Base-by-base conservation (phyloP, 2,329 filamentous ascomycete genomes). In the Thelonectria rubi region DNA sequence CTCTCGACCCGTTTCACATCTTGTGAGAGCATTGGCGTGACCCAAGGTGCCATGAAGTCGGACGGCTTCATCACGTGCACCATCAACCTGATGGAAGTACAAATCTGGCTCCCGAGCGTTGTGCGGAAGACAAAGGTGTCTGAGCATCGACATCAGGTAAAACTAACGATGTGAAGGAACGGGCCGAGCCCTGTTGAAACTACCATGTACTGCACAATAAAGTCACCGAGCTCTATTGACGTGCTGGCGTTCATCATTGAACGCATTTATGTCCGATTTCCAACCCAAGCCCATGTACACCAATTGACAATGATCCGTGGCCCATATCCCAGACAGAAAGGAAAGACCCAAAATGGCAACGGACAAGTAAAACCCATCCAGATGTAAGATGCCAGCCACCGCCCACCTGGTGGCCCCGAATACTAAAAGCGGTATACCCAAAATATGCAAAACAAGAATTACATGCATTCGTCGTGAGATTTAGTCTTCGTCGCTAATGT, bases 401-500 rank as follows among this genome's bases (percentile, higher is more conserved):
- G 5, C 26, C 8, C 21, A 7, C 21, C 26, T 30, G 26, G 26
- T 30, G 26, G 24, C 24, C 24, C 24, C 24, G 24, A n/a, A n/a
- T 24, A 24, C 24, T 24, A 4, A 4, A 24, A 24, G 24, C 24
- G 24, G 30, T 34, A n/a, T 49, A 6, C 15, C 48, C 11, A 46
- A 46, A 46, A 50, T 43, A 48, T 34, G 39, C 18, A 40, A 67
- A 18, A 54, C 26, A 58, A 10, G 37, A 24, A 54, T 17, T 10
- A 47, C 20, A 12, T 14, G 21, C 17, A 21, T 17, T 47, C 21
- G 43, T 32, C 43, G 32, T 3, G 6, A 17, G 7, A 48, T 2
- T 34, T 53, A 66, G 17, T 69, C 72, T n/a, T 73, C 72, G 40
- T 75, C 73, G 42, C 74, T 75, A 42, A 75, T 69, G 48, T 81